These are phyloP conservation scores for Fusarium scirpi DNA, from an alignment of 2,329 filamentous ascomycete genomes.

Conservation along the genomic window DNA sequence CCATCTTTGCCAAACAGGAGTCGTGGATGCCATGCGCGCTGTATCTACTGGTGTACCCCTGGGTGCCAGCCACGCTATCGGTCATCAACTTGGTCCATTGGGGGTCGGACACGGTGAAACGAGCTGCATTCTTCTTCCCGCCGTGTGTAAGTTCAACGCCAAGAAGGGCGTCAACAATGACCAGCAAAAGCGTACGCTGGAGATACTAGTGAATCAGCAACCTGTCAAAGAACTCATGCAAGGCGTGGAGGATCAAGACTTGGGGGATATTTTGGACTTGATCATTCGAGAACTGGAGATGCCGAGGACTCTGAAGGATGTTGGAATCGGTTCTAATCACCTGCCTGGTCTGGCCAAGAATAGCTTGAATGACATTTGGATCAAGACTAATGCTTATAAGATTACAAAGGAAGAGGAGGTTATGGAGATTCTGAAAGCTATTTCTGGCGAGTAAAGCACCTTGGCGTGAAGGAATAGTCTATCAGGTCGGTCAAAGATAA, in stretches of 20 bases:
- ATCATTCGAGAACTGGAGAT: constrained; percentile 6
- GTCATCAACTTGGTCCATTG: constrained; percentile 15
- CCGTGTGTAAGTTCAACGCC: constrained; percentile 19
- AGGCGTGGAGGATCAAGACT: not conserved
- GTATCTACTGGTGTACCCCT: constrained; percentile 17
- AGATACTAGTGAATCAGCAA: not conserved
- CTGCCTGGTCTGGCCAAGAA: constrained; percentile 1
- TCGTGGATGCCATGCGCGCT: constrained; percentile 10
- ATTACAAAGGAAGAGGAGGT: constrained; percentile 15
- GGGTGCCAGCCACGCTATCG: constrained; percentile 24
- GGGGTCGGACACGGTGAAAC: constrained; percentile 18
- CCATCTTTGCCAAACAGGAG: constrained; percentile 10
- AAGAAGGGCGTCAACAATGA: not conserved
- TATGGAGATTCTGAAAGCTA: constrained; percentile 5
- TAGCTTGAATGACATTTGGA: constrained; percentile 20
- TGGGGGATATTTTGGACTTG: constrained; percentile 8
- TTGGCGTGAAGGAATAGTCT: not conserved
- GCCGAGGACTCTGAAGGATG: constrained; percentile 7
- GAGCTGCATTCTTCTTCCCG: constrained; percentile 18
- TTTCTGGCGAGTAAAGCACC: not conserved
- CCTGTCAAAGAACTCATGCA: not conserved
- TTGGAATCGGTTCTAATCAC: not conserved
- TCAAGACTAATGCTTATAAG: constrained; percentile 9
- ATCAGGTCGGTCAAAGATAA: too few relatives aligned
- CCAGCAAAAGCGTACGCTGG: not conserved